Base-by-base conservation (phyloP, 2,329 filamentous ascomycete species). In the Pseudogymnoascus destructans region DNA sequence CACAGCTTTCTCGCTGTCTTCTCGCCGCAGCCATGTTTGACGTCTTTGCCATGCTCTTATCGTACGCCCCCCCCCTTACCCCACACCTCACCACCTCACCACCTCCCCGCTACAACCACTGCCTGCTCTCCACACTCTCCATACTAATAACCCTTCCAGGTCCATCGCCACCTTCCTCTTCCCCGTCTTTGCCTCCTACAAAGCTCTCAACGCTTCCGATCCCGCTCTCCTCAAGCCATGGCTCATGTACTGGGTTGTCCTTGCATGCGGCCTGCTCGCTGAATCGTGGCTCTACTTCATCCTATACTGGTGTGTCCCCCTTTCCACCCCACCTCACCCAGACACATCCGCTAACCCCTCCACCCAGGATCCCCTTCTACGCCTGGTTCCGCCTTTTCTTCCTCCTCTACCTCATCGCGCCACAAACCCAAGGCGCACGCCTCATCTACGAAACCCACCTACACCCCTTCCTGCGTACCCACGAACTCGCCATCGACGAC, bases 201-300 rank as follows among this genome's bases (percentile, higher is more conserved):
- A 97, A 77, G 92, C 93, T 55, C 86, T 98, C 69, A 92, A 93
- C 74, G 91, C 89, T 13, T 86, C 87, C 57, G 89, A 96, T 71
- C 90, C 91, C 1, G 85, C 89, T 35, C 84, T 95, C 69, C 79
- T 96, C 61, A 89, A 89, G 63, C 92, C 92, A 84, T 98, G 93
- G 93, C 81, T 97, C 64, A 97, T 97, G 87, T 98, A 97, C 79
- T 98, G 92, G 87, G 89, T 95, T 61, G 89, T 95, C 21, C 81
- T 96, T 63, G 87, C 88, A 61, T 85, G 88, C 70, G 82, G 85
- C 66, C 78, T 91, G 59, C 80, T 93, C 61, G 81, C 84, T 72
- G 93, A 97, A 74, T 91, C 86, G 52, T 95, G 90, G 81, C 84
- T 87, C 59, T 82, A 85, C 66, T 95, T 92, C 74, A 84, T 97